Base-by-base conservation (phyloP, 805 yeast species). In the Cyberlindnera subsufficiens region DNA sequence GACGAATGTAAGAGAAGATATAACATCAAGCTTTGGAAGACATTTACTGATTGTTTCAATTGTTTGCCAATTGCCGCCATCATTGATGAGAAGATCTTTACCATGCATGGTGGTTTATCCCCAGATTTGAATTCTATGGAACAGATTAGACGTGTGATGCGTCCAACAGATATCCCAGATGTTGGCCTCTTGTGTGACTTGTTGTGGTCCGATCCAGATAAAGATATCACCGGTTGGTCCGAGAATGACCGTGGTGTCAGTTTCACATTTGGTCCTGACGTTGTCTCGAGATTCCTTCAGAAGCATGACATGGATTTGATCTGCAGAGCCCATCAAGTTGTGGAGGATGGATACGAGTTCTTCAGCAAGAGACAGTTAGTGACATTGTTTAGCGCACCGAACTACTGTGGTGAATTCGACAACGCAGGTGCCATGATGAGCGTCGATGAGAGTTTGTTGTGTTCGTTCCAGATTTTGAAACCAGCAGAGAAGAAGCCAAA, bases 391-490 rank as follows among this genome's bases (percentile, higher is more conserved):
- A 82, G 93, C 42, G 99, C 99, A 44, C 99, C 99, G 56, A 93
- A 93, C 68, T 90, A 90, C 66, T 93, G 98, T 76, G 99, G 99
- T 58, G 98, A 93, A 67, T 91, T 91, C 63, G 99, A 91, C 67
- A 91, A 91, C 61, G 97, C 98, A 2, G 99, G 98, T 61, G 99
- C 99, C 34, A 93, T 93, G 98, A 91, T 91, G 99, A 81, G 95
- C 59, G 98, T 91, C 44, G 98, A 93, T 66, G 98, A 93, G 69
- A 82, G 91, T 66, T 77, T 91, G 60, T 74, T 91, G 58, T 91
- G 99, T 72, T 90, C 97, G 15, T 91, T 91, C 80, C 93, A 86
- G 67, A 93, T 91, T 59, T 78, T 91, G 65, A 93, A 93, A 68
- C 99, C 99, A 27, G 97, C 99, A 40, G 98, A 93, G 66, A 91